A percentile compares a stretch with the other conserved stretches of the same genome.
phyloP scores from a whole-genome alignment of 345 rosid genomes.

The Gossypium herbaceum region DNA sequence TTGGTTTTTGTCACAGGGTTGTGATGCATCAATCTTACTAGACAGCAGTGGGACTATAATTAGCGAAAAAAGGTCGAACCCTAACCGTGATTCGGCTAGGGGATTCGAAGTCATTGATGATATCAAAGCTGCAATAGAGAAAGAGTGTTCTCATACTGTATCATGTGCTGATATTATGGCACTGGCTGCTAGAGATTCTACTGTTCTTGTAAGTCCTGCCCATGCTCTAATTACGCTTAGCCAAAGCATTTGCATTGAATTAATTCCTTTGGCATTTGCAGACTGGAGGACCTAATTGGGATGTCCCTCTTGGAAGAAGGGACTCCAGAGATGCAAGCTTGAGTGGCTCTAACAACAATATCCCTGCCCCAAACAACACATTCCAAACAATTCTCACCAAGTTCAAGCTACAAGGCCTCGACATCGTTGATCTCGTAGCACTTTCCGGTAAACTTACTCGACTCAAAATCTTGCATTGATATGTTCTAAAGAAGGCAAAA shows the following conservation, averaged over 20 bases:
- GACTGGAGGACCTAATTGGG: conserved; percentile 90
- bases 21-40: conserved; percentile 77
- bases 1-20: conserved; percentile 52
- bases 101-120: conserved; percentile 79
- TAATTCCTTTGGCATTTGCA: conserved; percentile 16
- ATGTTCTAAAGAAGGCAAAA: neutral
- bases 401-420: conserved; percentile 62
- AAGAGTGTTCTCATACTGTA: conserved; percentile 67
- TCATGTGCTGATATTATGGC: conserved; percentile 84
- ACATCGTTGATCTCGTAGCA: conserved; percentile 73
- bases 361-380: conserved; percentile 70
- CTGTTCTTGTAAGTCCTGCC: conserved; percentile 59
- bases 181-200: conserved; percentile 87
- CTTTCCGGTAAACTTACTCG: conserved; percentile 56
- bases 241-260: neutral
- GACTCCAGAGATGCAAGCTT: conserved; percentile 71
- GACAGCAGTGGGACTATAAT: conserved; percentile 57
- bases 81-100: conserved; percentile 72
- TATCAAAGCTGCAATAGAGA: conserved; percentile 73
- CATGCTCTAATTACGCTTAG: neutral
- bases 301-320: conserved; percentile 81
- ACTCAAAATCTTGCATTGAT: neutral
- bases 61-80: conserved; percentile 73
- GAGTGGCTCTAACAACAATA: conserved; percentile 72
- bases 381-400: conserved; percentile 62